Conservation (phyloP, 176 grass and related monocot genomes). For the Pontederia paniculata region DNA sequence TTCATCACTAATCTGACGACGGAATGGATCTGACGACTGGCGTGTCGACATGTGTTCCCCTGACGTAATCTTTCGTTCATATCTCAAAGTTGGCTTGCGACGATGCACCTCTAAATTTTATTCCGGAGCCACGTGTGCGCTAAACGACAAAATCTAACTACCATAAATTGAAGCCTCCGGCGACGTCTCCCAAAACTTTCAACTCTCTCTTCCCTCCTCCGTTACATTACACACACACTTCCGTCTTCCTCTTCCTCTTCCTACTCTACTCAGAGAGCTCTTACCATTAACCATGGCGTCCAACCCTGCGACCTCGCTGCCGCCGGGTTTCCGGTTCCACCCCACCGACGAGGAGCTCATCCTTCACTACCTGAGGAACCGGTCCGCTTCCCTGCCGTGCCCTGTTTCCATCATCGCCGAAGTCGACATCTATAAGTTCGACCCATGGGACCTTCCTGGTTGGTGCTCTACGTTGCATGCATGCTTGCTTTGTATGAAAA, state of each 20-base stretch:
- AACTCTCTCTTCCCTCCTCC: neutral
- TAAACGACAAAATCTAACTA: neutral
- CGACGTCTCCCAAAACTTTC: conserved; percentile 1
- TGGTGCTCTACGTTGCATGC: no score
- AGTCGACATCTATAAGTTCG: conserved; percentile 84
- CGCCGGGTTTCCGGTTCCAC: conserved; percentile 84
- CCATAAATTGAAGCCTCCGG: conserved; percentile 1
- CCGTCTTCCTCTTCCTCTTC: neutral
- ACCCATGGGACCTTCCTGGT: conserved; percentile 88
- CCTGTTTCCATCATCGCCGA: conserved; percentile 58
- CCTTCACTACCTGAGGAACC: conserved; percentile 58
- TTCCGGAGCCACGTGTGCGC: neutral
- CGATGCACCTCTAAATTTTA: no score
- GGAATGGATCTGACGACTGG: no score
- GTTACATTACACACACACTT: no score
- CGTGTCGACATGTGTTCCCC: no score
- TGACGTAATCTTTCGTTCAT: no score
- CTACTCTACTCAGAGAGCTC: neutral
- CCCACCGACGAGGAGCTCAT: conserved; percentile 80
- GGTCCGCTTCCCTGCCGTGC: conserved; percentile 23
- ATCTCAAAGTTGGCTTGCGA: no score
- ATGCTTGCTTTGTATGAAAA: no score
- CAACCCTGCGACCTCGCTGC: conserved; percentile 21
- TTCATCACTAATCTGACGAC: no score
- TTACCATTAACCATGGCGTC: neutral